These are phyloP conservation scores for Russula lepida DNA, from an alignment of 768 basidiomycete species.

Conservation along the genomic window DNA sequence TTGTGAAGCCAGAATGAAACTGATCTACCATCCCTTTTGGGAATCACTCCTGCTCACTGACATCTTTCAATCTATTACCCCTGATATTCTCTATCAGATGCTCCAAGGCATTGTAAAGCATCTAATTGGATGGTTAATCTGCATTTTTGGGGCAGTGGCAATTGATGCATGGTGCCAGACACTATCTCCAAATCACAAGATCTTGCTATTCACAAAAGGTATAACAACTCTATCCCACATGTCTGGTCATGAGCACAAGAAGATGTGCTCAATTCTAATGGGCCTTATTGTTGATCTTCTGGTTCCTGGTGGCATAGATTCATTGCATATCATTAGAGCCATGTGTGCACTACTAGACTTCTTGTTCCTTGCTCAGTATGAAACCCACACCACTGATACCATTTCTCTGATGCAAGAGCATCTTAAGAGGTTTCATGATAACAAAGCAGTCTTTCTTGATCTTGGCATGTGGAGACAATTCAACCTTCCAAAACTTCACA, in stretches of 20 bases:
- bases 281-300: neutral
- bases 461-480: constrained; percentile 1
- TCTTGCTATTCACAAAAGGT: neutral
- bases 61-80: neutral
- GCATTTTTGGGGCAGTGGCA: constrained; percentile 4
- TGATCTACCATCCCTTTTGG: neutral
- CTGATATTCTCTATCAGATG: neutral
- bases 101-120: neutral
- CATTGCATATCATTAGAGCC: neutral
- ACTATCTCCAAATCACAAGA: no score
- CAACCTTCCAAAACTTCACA: constrained; percentile 24
- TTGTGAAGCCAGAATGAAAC: neutral
- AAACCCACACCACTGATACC: constrained; percentile 16
- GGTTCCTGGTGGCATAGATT: neutral
- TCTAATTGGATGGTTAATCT: neutral
- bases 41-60: neutral
- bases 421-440: constrained; percentile 19
- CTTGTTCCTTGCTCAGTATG: neutral
- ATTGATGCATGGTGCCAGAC: constrained; percentile 13
- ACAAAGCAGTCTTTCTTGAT: constrained; percentile 1
- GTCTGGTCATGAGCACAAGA: constrained; percentile 24
- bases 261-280: constrained; percentile 11
- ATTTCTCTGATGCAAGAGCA: constrained; percentile 16
- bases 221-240: constrained; percentile 19
- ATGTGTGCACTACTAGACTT: neutral